Evolutionary conservation across 176 grass and related monocot species (phyloP).

Genomic region (Otatea glauca): DNA sequence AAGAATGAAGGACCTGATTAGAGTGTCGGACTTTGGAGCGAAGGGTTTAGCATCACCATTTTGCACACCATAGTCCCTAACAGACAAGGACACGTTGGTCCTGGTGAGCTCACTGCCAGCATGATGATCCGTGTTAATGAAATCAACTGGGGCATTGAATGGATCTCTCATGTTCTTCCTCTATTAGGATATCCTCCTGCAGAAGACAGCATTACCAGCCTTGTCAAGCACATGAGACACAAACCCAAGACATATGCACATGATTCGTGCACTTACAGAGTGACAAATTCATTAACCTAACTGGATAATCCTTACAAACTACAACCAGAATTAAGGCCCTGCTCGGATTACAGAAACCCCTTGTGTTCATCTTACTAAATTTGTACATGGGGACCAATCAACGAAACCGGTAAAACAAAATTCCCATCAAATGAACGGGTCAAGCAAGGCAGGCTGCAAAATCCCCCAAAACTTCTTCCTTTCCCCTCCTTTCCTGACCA

Average conservation of each 20-base stretch:
- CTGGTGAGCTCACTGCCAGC: constrained; percentile 45
- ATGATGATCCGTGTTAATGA: constrained; percentile 37
- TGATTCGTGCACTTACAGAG: not conserved
- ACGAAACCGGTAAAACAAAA: not conserved
- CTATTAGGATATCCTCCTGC: constrained; percentile 20
- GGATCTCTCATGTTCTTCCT: constrained; percentile 68
- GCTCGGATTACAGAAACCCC: not conserved
- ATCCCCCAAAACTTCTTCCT: not conserved
- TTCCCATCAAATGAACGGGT: not conserved
- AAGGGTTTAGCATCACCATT: constrained; percentile 54
- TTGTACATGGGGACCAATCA: not conserved
- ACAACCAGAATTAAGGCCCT: not conserved
- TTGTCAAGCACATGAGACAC: constrained; percentile 16
- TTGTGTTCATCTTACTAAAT: not conserved
- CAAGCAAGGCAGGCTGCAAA: not conserved
- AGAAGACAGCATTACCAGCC: constrained; percentile 1
- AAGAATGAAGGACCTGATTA: constrained; percentile 64
- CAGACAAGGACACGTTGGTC: constrained; percentile 18
- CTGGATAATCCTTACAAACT: not conserved
- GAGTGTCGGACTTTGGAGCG: constrained; percentile 52
- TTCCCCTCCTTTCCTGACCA: not conserved
- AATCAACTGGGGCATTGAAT: constrained; percentile 54
- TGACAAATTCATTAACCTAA: not conserved
- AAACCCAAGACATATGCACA: not conserved
- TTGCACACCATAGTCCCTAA: constrained; percentile 47